Evolutionary conservation across 108 stramenopile genomes (phyloP).

Genomic region (Conticribra guillardii): DNA sequence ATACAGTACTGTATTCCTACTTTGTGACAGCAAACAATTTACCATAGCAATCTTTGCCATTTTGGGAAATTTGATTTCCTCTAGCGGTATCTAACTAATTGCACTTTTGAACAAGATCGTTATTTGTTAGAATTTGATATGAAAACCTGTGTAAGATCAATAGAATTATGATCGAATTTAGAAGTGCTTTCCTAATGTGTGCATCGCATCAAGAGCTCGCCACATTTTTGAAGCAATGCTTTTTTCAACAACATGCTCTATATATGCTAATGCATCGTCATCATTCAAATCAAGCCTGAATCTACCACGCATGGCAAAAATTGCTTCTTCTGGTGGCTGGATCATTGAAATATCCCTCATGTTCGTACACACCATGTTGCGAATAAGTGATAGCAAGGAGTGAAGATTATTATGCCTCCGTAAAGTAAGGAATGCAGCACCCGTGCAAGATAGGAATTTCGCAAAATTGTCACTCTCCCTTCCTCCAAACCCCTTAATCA

Average conservation of each 20-base stretch:
- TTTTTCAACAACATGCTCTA: slow-evolving; percentile 82
- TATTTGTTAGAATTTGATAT: too few species aligned
- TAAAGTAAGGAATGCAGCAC: slow-evolving; percentile 82
- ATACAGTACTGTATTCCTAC: too few species aligned
- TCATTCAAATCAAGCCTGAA: slow-evolving; percentile 75
- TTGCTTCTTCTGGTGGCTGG: slow-evolving; percentile 65
- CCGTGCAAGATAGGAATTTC: slow-evolving; percentile 77
- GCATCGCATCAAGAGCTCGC: slow-evolving; percentile 90
- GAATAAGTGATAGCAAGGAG: slow-evolving; percentile 68
- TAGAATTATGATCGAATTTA: slow-evolving; percentile 22
- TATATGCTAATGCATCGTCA: slow-evolving; percentile 73
- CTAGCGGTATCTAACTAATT: too few species aligned
- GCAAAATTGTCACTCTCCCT: slow-evolving; percentile 83
- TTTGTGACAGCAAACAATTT: too few species aligned
- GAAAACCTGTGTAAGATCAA: too few species aligned
- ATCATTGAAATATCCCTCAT: slow-evolving; percentile 62
- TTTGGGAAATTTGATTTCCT: too few species aligned
- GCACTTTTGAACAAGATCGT: too few species aligned
- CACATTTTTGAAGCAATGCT: slow-evolving; percentile 80
- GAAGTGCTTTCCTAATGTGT: slow-evolving; percentile 76
- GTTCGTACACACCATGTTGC: slow-evolving; percentile 60
- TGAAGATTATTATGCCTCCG: slow-evolving; percentile 79
- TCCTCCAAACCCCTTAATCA: slow-evolving; percentile 88
- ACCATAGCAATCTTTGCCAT: too few species aligned
- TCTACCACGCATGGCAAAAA: slow-evolving; percentile 69